Base-by-base conservation (phyloP, 495 filamentous ascomycete genomes). In the Tuber aestivum region DNA sequence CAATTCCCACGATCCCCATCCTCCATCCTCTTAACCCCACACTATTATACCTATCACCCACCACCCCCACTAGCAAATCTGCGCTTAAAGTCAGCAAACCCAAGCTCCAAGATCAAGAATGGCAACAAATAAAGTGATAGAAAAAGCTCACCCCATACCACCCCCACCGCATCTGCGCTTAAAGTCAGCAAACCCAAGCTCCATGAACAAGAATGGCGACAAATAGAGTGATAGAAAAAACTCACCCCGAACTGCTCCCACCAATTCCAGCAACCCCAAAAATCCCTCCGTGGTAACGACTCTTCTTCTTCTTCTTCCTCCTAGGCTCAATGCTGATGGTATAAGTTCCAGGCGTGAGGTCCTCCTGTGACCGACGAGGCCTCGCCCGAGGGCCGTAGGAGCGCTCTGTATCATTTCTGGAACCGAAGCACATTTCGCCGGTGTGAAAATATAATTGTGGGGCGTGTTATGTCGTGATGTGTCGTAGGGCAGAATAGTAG, bases 351-450 rank as follows among this genome's bases (percentile, higher is more conserved):
- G 56, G 27, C 10, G 56, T 14, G 27, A 35, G 32, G 14, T 65
- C 32, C 56, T 32, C 23, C 1, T 27, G n/a, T 41, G n/a, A 23
- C n/a, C 20, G 14, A 9, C 1, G 37, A 70, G 23, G 56, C 32
- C 21, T 61, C 35, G 7, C 32, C 32, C 77, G 72, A 38, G 76
- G 72, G 18, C 76, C 78, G 12, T 73, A 69, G 32, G 76, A 75
- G 45, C 23, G 70, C 37, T 48, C 42, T 14, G 78, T 74, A 41
- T 61, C n/a, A n/a, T 70, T 79, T 9, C 75, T 79, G 5, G 32
- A 44, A 12, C 78, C 78, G 41, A 79, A 79, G 65, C 78, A 79
- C 78, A 79, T 79, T 23, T 41, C n/a, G 65, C 32, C 9, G 40
- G n/a, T 21, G 10, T 50, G 45, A 50, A 50, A 50, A n/a, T 50